Base-by-base conservation (phyloP, 352 stramenopile genomes). In the Pythium brachiatum region DNA sequence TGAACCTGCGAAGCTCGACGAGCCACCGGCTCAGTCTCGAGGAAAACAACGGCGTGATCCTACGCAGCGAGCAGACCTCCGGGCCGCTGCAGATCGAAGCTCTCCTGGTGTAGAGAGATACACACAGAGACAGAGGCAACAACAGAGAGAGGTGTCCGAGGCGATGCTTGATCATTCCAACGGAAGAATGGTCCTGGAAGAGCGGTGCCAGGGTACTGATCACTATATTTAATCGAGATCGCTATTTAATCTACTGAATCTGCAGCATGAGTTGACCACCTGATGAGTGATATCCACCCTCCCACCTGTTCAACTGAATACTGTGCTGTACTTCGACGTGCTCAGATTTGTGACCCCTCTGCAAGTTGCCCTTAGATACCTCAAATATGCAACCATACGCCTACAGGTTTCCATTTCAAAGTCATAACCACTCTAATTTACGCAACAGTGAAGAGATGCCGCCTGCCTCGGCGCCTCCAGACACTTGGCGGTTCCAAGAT, bases 41-140 rank as follows among this genome's bases (percentile, higher is more conserved):
- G n/a, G 57, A 63, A 20, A 51, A 36, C 46, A 57, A 52, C 47
- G 48, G 46, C n/a, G 57, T 64, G 23, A 48, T 64, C n/a, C 57
- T 55, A 2, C n/a, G 41, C 8, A 27, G 41, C 41, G 41, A 48
- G 23, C 41, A n/a, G 26, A 16, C 26, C 41, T 48, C 41, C 7
- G 41, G 41, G 23, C 41, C 41, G n/a, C 20, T 48, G 41, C 41
- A 26, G 41, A 48, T 48, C 18, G 41, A 48, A 15, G 20, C 41
- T 27, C 41, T 48, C 20, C 11, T 21, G 20, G 20, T 27, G 41
- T 48, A 27, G 23, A 21, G 6, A 27, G 41, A 48, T 27, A 48
- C 41, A 48, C n/a, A 5, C 7, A 27, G 41, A 48, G n/a, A 41
- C 15, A 48, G 16, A 43, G 36, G 23, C 16, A 46, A 16, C n/a